Base-by-base conservation (phyloP, 2,329 filamentous ascomycete genomes). In the Colletotrichum sp. region DNA sequence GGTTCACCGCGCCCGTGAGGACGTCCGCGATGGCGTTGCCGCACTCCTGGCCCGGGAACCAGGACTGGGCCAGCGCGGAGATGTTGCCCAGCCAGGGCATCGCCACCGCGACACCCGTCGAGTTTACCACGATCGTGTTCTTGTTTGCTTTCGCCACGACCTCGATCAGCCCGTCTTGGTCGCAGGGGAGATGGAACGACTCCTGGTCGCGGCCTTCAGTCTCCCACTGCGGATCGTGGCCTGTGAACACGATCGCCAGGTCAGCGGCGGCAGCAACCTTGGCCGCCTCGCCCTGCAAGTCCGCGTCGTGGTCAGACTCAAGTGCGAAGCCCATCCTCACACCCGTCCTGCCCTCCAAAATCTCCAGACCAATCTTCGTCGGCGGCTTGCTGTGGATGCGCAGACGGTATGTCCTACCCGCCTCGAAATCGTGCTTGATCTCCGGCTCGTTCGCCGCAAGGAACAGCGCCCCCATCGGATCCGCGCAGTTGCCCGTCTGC, bases 31-130 rank as follows among this genome's bases (percentile, higher is more conserved):
- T 90, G 3, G 91, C 90, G 77, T 93, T 93, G 5, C 92, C 92
- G 47, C 89, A 89, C 82, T 94, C 92, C 78, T 93, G 92, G 7
- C 92, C 92, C 70, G 91, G 90, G 78, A 92, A 94, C 91, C 92
- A 93, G n/a, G 90, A 87, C 79, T 89, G 91, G 6, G 93, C 78
- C 51, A 93, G 88, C 31, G 89, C 91, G n/a, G 89, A 89, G 21
- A 93, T 85, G 43, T 86, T 78, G 51, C 84, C 79, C 4, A 87
- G 80, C 90, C 90, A 91, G 3, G 89, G 89, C 88, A 91, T 87
- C 1, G 87, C 85, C n/a, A 91, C 83, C 3, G 92, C 90, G 0
- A 91, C 91, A 67, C 92, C 92, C 1, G 91, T 92, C 54, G 92
- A 92, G 78, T 92, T 89, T 18, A 93, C 84, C 0, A 93, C 92